Percentiles rank a stretch among this genome's conserved stretches.
Evolutionary conservation across 2,329 filamentous ascomycete genomes (phyloP).

Genomic region (Pleurostoma richardsiae): DNA sequence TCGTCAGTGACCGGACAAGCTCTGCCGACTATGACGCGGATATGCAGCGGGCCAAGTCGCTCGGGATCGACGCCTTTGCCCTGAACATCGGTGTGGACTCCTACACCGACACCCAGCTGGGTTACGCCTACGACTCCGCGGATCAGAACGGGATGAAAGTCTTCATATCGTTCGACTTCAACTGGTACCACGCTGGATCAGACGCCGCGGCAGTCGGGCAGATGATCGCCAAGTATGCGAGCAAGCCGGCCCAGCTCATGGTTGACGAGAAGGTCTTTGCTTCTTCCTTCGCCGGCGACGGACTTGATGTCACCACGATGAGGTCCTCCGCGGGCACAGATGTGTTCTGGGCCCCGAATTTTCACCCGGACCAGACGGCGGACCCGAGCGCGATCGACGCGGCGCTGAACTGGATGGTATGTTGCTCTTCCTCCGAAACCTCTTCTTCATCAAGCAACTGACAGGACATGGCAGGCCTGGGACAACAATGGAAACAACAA

Average conservation of each 20-base stretch:
- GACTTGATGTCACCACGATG: slow-evolving; percentile 35
- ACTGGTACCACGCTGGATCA: slow-evolving; percentile 28
- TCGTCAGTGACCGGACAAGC: slow-evolving; percentile 33
- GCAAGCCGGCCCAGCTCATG: slow-evolving; percentile 37
- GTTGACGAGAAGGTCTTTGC: slow-evolving; percentile 45
- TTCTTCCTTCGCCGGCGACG: slow-evolving; percentile 47
- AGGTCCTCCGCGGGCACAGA: slow-evolving; percentile 33
- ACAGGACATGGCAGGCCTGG: slow-evolving; percentile 35
- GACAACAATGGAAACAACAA: slow-evolving; percentile 40
- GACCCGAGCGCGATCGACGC: slow-evolving; percentile 35
- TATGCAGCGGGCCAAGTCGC: slow-evolving; percentile 12
- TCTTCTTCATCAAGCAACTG: no score
- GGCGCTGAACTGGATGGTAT: slow-evolving; percentile 26
- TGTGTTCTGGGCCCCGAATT: slow-evolving; percentile 46
- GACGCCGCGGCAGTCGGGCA: slow-evolving; percentile 33
- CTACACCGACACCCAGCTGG: slow-evolving; percentile 39
- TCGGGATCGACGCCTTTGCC: slow-evolving; percentile 22
- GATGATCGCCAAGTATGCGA: slow-evolving; percentile 39
- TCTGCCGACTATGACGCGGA: slow-evolving; percentile 36
- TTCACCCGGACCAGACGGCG: slow-evolving; percentile 31
- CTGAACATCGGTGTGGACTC: slow-evolving; percentile 26
- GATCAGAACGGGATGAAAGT: slow-evolving; percentile 43
- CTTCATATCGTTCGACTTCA: slow-evolving; percentile 54
- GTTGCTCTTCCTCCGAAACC: background rate
- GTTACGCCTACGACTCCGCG: slow-evolving; percentile 43